Evolutionary conservation across 106 monocot species (phyloP).

Genomic region (Acorus gramineus): DNA sequence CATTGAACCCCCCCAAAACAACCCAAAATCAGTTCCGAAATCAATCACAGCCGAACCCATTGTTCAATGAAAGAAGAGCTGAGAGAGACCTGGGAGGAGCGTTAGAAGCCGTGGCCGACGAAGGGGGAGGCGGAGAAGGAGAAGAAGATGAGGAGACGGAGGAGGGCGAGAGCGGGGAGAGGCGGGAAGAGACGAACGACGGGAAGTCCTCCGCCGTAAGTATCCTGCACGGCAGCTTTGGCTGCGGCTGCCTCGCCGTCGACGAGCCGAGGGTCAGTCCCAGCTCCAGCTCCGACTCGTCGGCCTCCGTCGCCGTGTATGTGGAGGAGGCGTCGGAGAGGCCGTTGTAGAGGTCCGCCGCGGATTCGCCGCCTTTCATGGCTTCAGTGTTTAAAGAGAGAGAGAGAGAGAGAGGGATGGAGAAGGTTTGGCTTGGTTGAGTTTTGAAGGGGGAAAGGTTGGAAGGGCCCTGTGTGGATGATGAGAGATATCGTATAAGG

Average conservation of each 20-base stretch:
- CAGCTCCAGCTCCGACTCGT: slow-evolving; percentile 61
- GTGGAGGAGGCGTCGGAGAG: no score
- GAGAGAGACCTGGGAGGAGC: background rate
- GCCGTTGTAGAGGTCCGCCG: no score
- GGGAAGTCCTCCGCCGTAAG: slow-evolving; percentile 60
- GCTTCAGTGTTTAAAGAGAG: no score
- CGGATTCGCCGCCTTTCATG: no score
- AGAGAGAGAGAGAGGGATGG: no score
- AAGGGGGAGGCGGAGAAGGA: slow-evolving; percentile 41
- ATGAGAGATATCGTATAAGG: no score
- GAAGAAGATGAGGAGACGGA: background rate
- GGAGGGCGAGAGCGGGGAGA: slow-evolving; percentile 22
- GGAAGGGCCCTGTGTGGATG: no score
- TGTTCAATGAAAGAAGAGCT: background rate
- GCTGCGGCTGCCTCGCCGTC: background rate
- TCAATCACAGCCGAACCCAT: background rate
- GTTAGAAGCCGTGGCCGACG: background rate
- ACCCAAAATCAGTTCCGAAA: background rate
- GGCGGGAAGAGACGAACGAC: slow-evolving; percentile 10
- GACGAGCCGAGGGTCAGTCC: slow-evolving; percentile 12
- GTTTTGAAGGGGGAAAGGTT: no score
- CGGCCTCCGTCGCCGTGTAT: no score
- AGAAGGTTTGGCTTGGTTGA: no score
- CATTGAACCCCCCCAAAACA: background rate
- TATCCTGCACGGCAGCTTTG: slow-evolving; percentile 26